A percentile compares a stretch with the other conserved stretches of the same genome.
phyloP scores from a whole-genome alignment of 495 filamentous ascomycete genomes.

The Oidiodendron maius region DNA sequence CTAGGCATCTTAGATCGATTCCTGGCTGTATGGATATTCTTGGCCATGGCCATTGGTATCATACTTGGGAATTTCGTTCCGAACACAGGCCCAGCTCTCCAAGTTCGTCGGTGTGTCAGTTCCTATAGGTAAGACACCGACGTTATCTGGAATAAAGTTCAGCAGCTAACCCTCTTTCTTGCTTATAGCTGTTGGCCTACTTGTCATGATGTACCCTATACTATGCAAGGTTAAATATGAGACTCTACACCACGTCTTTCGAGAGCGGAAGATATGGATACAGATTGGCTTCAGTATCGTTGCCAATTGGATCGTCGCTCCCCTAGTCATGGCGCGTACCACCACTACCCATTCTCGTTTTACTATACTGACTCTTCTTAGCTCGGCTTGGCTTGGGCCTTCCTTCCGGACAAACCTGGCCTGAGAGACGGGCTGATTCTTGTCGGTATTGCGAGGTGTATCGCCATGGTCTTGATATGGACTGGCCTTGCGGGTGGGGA shows the following conservation, averaged over 20 bases:
- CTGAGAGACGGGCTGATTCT: constrained; percentile 71
- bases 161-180: too few species aligned
- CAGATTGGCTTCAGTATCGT: constrained; percentile 74
- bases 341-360: not conserved
- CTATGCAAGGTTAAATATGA: constrained; percentile 87
- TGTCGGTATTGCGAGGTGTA: constrained; percentile 73
- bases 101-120: constrained; percentile 70
- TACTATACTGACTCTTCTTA: too few species aligned
- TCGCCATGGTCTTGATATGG: constrained; percentile 82
- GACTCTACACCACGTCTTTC: constrained; percentile 63
- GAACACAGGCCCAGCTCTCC: constrained; percentile 51
- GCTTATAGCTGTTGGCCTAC: constrained; percentile 54
- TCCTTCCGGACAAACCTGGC: constrained; percentile 64
- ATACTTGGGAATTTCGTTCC: constrained; percentile 75
- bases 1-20: constrained; percentile 69
- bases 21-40: constrained; percentile 79
- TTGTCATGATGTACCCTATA: constrained; percentile 76
- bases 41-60: constrained; percentile 77
- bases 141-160: not conserved
- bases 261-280: constrained; percentile 59
- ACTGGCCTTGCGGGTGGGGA: constrained; percentile 74
- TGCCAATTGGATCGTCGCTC: constrained; percentile 87
- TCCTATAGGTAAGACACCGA: constrained; percentile 57
- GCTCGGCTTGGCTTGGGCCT: constrained; percentile 75
- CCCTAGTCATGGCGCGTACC: constrained; percentile 71